A percentile compares a stretch with the other conserved stretches of the same genome.
Conservation (phyloP, 805 yeast genomes). For the Komagataella populi region DNA sequence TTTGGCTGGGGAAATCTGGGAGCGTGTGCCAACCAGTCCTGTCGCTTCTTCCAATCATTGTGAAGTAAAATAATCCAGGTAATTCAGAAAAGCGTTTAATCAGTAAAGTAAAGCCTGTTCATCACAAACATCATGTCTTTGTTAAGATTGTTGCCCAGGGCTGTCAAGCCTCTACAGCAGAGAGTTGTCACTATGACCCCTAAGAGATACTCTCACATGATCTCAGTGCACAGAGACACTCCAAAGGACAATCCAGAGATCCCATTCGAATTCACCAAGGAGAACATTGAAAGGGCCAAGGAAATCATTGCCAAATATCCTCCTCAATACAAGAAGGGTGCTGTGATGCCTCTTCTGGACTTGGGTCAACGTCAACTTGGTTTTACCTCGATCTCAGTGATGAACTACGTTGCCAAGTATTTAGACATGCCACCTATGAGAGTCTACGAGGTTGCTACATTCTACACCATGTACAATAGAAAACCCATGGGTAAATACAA, state of each 20-base stretch:
- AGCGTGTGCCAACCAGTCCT: not conserved
- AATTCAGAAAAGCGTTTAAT: not conserved
- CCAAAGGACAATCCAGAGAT: slow-evolving; percentile 50
- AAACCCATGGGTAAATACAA: slow-evolving; percentile 77
- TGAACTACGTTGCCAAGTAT: slow-evolving; percentile 79
- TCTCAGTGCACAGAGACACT: slow-evolving; percentile 55
- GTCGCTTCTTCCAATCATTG: slow-evolving; percentile 4
- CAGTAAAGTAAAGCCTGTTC: not conserved
- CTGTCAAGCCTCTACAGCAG: not conserved
- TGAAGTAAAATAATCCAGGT: slow-evolving; percentile 7
- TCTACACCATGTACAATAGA: slow-evolving; percentile 84
- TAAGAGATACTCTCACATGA: slow-evolving; percentile 2
- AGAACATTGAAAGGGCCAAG: slow-evolving; percentile 55
- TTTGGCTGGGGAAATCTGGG: not conserved
- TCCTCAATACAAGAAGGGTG: slow-evolving; percentile 74
- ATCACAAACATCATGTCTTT: not conserved
- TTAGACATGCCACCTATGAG: slow-evolving; percentile 90
- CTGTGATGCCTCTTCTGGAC: slow-evolving; percentile 78
- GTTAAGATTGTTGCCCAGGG: not conserved
- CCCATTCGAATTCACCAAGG: slow-evolving; percentile 61
- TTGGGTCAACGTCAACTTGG: slow-evolving; percentile 83
- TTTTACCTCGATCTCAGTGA: slow-evolving; percentile 72
- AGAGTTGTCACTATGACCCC: not conserved
- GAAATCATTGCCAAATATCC: slow-evolving; percentile 72
- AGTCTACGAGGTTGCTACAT: slow-evolving; percentile 85